These are phyloP conservation scores for Apiosordaria backusii DNA, from an alignment of 495 filamentous ascomycete species.

Conservation along the genomic window DNA sequence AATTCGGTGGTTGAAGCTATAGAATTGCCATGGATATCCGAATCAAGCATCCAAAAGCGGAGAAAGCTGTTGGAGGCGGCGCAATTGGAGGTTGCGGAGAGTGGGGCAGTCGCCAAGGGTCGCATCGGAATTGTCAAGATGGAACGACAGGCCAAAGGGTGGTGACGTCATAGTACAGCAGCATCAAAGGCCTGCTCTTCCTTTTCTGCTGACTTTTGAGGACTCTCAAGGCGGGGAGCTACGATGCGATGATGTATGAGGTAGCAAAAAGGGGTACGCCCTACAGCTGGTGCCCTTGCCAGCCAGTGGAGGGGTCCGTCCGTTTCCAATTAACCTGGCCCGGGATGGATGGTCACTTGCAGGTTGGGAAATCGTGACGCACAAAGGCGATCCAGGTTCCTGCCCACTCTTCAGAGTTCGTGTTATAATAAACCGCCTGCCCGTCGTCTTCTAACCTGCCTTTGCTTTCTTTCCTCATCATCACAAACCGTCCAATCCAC, in stretches of 20 bases:
- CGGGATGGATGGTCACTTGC: conserved; percentile 5
- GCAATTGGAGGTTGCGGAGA: not conserved
- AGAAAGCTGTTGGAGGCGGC: not conserved
- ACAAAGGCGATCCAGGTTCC: conserved; percentile 22
- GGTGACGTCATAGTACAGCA: conserved; percentile 38
- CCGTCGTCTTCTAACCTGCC: not conserved
- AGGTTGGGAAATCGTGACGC: conserved; percentile 27
- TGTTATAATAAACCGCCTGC: not conserved
- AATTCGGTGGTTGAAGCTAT: conserved; percentile 1
- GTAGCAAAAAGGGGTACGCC: not conserved
- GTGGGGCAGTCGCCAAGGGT: conserved; percentile 15
- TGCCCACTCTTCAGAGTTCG: not conserved
- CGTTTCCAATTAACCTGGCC: conserved; percentile 4
- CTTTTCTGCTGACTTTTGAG: conserved; percentile 14
- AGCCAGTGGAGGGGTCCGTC: conserved; percentile 3
- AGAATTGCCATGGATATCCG: not conserved
- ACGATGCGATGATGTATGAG: conserved; percentile 33
- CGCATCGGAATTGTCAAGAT: conserved; percentile 4
- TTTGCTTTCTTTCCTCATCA: conserved; percentile 8
- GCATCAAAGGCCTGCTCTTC: not conserved
- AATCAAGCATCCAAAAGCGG: conserved; percentile 4
- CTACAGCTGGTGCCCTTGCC: no score
- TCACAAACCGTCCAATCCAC: conserved; percentile 7
- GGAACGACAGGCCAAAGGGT: conserved; percentile 13
- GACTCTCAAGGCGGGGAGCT: conserved; percentile 21